A percentile compares a stretch with the other conserved stretches of the same genome.
phyloP scores from a whole-genome alignment of 768 basidiomycete species.

The Rhodotorula diobovata region DNA sequence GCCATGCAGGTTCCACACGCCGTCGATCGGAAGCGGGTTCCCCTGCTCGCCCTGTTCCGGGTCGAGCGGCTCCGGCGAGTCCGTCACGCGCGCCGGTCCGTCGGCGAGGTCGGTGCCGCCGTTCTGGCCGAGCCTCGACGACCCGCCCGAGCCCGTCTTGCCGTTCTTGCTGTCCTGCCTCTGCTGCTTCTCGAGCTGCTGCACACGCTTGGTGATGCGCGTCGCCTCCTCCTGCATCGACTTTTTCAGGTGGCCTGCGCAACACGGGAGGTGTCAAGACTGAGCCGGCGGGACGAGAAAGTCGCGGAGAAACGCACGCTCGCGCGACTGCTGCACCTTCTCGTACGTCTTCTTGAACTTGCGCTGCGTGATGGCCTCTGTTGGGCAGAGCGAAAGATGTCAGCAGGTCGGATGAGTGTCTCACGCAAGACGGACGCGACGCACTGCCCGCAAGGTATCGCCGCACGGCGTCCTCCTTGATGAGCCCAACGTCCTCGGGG shows the following conservation, averaged over 20 bases:
- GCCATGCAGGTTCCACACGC: slow-evolving; percentile 76
- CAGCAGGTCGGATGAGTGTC: slow-evolving; percentile 15
- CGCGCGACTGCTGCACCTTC: slow-evolving; percentile 63
- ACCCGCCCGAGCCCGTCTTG: background rate
- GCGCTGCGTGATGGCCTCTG: slow-evolving; percentile 59
- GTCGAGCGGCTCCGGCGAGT: slow-evolving; percentile 42
- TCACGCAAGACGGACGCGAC: slow-evolving; percentile 13
- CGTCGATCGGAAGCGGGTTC: slow-evolving; percentile 52
- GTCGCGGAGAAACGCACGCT: slow-evolving; percentile 55
- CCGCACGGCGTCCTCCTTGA: slow-evolving; percentile 68
- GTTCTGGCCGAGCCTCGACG: slow-evolving; percentile 15
- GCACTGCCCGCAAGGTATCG: slow-evolving; percentile 61
- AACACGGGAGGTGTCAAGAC: background rate
- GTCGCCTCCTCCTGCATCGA: slow-evolving; percentile 62
- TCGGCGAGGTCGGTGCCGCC: slow-evolving; percentile 17
- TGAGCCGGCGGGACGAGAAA: background rate
- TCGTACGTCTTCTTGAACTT: slow-evolving; percentile 61
- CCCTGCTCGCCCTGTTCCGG: slow-evolving; percentile 38
- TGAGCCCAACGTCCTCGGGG: slow-evolving; percentile 61
- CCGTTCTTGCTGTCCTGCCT: slow-evolving; percentile 35
- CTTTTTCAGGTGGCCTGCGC: slow-evolving; percentile 46
- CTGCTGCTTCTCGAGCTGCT: slow-evolving; percentile 45
- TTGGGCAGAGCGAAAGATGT: slow-evolving; percentile 41
- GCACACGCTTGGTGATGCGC: slow-evolving; percentile 56
- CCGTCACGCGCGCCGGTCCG: slow-evolving; percentile 35